phyloP scores from a whole-genome alignment of 306 rosid species.

The Cicer arietinum region DNA sequence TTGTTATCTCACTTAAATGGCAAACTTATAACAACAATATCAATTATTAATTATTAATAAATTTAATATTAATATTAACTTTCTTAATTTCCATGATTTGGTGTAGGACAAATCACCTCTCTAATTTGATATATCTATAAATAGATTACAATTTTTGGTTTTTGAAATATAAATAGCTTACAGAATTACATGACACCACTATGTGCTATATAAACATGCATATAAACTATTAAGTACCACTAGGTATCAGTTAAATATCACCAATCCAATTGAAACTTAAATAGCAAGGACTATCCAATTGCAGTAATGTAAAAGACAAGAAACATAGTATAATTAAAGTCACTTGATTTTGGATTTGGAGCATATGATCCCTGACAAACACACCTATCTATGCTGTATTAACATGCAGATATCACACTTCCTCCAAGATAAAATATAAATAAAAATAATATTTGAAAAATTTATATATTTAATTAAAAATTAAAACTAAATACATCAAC shows the following conservation, averaged over 20 bases:
- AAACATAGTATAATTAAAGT: not conserved
- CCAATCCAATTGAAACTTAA: not conserved
- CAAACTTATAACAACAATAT: too few species aligned
- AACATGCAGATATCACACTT: not conserved
- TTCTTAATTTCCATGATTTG: too few species aligned
- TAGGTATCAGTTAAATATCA: too few species aligned
- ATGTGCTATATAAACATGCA: constrained; percentile 5
- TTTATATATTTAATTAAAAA: too few species aligned
- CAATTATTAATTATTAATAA: too few species aligned
- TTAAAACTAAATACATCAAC: too few species aligned
- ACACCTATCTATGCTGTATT: not conserved
- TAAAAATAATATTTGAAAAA: too few species aligned
- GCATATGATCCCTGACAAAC: not conserved
- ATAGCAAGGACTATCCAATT: not conserved
- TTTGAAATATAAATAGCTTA: too few species aligned
- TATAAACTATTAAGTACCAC: not conserved
- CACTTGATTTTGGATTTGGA: constrained; percentile 20
- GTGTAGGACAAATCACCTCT: not conserved
- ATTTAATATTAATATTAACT: too few species aligned
- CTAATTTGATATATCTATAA: not conserved
- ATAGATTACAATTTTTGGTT: not conserved
- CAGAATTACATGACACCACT: not conserved
- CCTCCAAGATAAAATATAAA: too few species aligned
- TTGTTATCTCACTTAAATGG: too few species aligned
- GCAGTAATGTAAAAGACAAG: not conserved